Conservation (phyloP, 2,329 filamentous ascomycete genomes). For the Acrodontium crateriforme region DNA sequence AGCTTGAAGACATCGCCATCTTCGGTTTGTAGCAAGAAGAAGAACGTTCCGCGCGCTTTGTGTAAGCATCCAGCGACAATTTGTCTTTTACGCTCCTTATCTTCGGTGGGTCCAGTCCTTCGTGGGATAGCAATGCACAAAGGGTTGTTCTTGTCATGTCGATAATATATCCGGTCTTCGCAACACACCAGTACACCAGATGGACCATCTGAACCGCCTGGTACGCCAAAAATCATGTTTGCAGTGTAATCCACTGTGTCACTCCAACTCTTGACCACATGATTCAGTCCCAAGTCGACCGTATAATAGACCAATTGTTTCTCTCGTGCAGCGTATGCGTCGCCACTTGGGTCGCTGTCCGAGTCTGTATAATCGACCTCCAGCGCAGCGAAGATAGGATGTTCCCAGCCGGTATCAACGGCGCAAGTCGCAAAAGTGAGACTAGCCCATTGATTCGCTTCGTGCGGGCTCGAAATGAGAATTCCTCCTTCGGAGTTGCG, state of each 20-base stretch:
- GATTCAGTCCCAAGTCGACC: conserved; percentile 88
- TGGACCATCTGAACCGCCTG: conserved; percentile 78
- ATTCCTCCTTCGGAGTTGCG: conserved; percentile 88
- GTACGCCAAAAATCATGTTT: conserved; percentile 85
- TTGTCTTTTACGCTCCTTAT: conserved; percentile 74
- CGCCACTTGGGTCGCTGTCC: conserved; percentile 79
- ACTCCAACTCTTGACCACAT: conserved; percentile 93
- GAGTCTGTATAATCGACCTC: conserved; percentile 87
- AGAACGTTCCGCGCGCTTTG: conserved; percentile 68
- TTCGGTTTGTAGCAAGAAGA: conserved; percentile 89
- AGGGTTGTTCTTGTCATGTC: conserved; percentile 87
- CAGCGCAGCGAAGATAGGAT: conserved; percentile 87
- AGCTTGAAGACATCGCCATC: conserved; percentile 98
- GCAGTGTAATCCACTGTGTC: conserved; percentile 84
- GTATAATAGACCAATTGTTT: conserved; percentile 95
- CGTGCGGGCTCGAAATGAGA: conserved; percentile 90
- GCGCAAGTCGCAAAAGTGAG: conserved; percentile 79
- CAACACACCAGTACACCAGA: conserved; percentile 92
- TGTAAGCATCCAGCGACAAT: conserved; percentile 90
- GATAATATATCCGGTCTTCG: conserved; percentile 88
- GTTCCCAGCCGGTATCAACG: conserved; percentile 90
- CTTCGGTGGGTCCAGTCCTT: conserved; percentile 74
- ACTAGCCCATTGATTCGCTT: conserved; percentile 87
- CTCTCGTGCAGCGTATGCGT: conserved; percentile 67
- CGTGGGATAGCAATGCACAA: conserved; percentile 83